These are phyloP conservation scores for Suillus brevipes DNA, from an alignment of 768 basidiomycete species.

Conservation along the genomic window DNA sequence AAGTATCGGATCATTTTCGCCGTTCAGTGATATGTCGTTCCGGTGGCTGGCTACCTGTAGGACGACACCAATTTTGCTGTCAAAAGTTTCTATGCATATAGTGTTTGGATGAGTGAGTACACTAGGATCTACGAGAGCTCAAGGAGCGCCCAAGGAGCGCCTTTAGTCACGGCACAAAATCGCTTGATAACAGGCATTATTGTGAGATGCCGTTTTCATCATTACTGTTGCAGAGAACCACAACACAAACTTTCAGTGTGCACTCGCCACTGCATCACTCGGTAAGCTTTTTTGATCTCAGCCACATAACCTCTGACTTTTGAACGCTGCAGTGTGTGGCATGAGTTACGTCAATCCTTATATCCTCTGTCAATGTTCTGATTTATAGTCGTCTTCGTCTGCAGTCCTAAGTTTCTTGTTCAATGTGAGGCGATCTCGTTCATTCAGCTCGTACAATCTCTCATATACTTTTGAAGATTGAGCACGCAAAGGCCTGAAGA, in stretches of 20 bases:
- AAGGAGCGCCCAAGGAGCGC: background rate
- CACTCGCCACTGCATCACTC: slow-evolving; percentile 10
- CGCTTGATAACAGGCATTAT: slow-evolving; percentile 9
- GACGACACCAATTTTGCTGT: background rate
- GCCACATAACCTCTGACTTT: background rate
- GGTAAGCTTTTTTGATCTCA: slow-evolving; percentile 17
- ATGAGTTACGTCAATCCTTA: slow-evolving; percentile 12
- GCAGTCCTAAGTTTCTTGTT: slow-evolving; percentile 10
- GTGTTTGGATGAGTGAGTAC: slow-evolving; percentile 27
- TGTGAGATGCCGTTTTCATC: background rate
- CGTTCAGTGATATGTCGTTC: slow-evolving; percentile 20
- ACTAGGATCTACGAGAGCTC: background rate
- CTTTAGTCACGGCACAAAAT: slow-evolving; percentile 21
- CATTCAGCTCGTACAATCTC: background rate
- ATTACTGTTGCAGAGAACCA: background rate
- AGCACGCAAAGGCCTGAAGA: slow-evolving; percentile 6
- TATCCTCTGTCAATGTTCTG: background rate
- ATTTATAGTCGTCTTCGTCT: background rate
- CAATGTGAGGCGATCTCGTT: background rate
- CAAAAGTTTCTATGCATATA: slow-evolving; percentile 24
- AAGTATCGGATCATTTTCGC: slow-evolving; percentile 21
- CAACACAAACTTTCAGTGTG: background rate
- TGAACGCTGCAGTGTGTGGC: slow-evolving; percentile 14
- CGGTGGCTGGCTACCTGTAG: background rate
- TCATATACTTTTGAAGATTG: slow-evolving; percentile 10